These are phyloP conservation scores for Lomentospora prolificans DNA, from an alignment of 2,329 filamentous ascomycete genomes.

Conservation along the genomic window DNA sequence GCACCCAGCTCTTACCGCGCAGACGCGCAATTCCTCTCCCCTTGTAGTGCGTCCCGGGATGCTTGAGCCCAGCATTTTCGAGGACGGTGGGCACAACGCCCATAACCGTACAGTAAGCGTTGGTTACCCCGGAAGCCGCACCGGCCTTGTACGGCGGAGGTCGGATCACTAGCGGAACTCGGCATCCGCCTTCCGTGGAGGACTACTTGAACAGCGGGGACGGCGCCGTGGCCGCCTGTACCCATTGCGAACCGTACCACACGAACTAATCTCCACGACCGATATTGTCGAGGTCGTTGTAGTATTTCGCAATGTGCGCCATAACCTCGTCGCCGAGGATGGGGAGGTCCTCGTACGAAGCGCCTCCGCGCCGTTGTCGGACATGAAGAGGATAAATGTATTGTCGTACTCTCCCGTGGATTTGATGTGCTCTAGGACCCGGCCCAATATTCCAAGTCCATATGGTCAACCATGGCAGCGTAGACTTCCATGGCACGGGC, in stretches of 20 bases:
- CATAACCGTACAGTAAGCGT: conserved; percentile 39
- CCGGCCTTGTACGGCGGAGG: background rate
- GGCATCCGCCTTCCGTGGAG: conserved; percentile 38
- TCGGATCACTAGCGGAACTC: conserved; percentile 38
- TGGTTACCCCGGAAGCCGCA: conserved; percentile 20
- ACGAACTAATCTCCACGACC: conserved; percentile 47
- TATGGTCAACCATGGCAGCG: conserved; percentile 54
- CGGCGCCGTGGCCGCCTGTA: conserved; percentile 28
- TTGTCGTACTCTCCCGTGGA: conserved; percentile 50
- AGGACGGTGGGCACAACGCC: conserved; percentile 32
- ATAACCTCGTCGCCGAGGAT: conserved; percentile 44
- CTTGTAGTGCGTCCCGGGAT: conserved; percentile 23
- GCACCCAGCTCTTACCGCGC: conserved; percentile 27
- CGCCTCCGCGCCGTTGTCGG: conserved; percentile 53
- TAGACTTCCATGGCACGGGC: conserved; percentile 50
- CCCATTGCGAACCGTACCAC: conserved; percentile 51
- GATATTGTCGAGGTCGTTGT: conserved; percentile 40
- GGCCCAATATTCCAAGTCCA: conserved; percentile 51
- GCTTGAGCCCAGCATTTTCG: conserved; percentile 32
- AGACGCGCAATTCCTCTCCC: conserved; percentile 38
- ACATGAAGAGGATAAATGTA: conserved; percentile 55
- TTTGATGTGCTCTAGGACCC: conserved; percentile 45
- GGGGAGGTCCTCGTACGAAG: conserved; percentile 47
- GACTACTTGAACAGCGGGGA: conserved; percentile 26
- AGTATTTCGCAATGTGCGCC: conserved; percentile 45